phyloP scores from a whole-genome alignment of 495 filamentous ascomycete genomes.

The Diplogelasinospora grovesii region DNA sequence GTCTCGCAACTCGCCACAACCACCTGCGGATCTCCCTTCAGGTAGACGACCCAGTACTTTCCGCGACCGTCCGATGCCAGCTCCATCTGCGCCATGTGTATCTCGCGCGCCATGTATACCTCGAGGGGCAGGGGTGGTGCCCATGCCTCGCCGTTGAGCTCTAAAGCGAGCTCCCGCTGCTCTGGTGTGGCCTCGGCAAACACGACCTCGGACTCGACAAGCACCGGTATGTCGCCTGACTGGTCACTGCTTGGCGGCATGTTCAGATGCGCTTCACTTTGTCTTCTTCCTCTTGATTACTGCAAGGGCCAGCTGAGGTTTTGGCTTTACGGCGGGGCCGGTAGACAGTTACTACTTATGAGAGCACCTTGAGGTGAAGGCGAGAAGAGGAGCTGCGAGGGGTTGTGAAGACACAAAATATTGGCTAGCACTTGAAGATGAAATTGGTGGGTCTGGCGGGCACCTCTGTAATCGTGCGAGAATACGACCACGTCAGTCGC shows the following conservation, averaged over 20 bases:
- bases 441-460: too few relatives aligned
- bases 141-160: conserved; percentile 15
- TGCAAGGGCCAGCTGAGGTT: too few relatives aligned
- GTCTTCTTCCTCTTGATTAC: too few relatives aligned
- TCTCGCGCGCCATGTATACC: conserved; percentile 61
- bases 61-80: conserved; percentile 54
- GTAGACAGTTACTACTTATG: too few relatives aligned
- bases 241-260: conserved; percentile 16
- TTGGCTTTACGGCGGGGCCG: too few relatives aligned
- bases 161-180: conserved; percentile 15
- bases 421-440: too few relatives aligned
- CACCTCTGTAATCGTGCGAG: too few relatives aligned
- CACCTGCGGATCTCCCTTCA: conserved; percentile 32
- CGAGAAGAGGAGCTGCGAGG: too few relatives aligned
- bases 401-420: too few relatives aligned
- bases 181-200: conserved; percentile 19
- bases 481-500: too few relatives aligned
- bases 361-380: too few relatives aligned
- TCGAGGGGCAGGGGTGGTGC: conserved; percentile 29
- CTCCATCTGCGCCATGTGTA: conserved; percentile 47
- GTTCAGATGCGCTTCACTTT: too few relatives aligned
- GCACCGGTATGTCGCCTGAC: conserved; percentile 12
- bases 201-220: conserved; percentile 13
- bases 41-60: conserved; percentile 64
- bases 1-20: conserved; percentile 78